Percentiles rank a stretch among this genome's conserved stretches.
Evolutionary conservation across 2,329 filamentous ascomycete species (phyloP).

Genomic region (Claviceps sp.): DNA sequence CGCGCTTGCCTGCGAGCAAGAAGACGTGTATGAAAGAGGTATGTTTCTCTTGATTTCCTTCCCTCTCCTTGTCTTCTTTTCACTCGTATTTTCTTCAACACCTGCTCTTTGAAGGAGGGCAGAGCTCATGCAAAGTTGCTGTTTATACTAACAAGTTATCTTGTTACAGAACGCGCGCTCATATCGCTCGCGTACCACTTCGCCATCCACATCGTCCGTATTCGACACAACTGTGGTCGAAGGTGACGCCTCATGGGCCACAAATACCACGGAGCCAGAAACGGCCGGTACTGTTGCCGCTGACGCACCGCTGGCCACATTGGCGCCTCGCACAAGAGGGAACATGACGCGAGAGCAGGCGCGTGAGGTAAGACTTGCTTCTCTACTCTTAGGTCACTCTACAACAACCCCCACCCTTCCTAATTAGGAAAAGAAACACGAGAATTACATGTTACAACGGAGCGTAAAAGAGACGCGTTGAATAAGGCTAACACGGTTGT

Average conservation of each 20-base stretch:
- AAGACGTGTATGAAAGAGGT: constrained; percentile 22
- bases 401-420: neutral
- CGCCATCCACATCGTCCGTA: constrained; percentile 33
- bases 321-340: constrained; percentile 3
- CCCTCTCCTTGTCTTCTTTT: neutral
- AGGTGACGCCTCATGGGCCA: constrained; percentile 35
- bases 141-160: constrained; percentile 4
- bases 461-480: neutral
- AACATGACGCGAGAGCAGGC: constrained; percentile 38
- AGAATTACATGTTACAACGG: neutral
- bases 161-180: constrained; percentile 3
- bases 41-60: constrained; percentile 3
- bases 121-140: neutral
- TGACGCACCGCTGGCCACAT: constrained; percentile 2
- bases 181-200: constrained; percentile 15
- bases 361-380: constrained; percentile 27
- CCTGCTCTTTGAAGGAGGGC: neutral
- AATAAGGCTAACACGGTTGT: constrained; percentile 3
- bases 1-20: constrained; percentile 15
- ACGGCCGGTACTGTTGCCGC: constrained; percentile 4
- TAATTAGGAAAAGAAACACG: neutral
- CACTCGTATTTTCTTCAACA: neutral
- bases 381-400: neutral
- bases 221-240: constrained; percentile 36
- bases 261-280: constrained; percentile 37